Percentiles rank a stretch among this genome's conserved stretches.
Evolutionary conservation across 2,329 filamentous ascomycete species (phyloP).

Genomic region (Neophaeococcomyces aloes): DNA sequence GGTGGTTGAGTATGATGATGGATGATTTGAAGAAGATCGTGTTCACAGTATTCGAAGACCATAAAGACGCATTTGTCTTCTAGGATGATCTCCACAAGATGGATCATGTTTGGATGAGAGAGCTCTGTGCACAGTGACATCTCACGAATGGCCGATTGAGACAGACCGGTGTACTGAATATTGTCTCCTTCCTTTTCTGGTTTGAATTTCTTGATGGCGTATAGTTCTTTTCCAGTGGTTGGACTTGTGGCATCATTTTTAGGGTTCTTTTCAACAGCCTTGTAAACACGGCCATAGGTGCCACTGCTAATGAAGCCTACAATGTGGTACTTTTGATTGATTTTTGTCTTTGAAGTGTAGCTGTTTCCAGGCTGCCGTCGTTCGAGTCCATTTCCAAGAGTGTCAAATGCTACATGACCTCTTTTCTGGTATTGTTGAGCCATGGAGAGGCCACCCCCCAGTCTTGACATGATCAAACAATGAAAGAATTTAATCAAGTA

Average conservation of each 20-base stretch:
- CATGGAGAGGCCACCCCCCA: conserved; percentile 7
- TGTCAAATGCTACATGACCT: conserved; percentile 7
- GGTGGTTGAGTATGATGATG: conserved; percentile 91
- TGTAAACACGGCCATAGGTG: conserved; percentile 97
- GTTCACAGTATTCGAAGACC: conserved; percentile 98
- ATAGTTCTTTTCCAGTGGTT: conserved; percentile 51
- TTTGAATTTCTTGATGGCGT: conserved; percentile 99
- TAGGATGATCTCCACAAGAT: conserved; percentile 86
- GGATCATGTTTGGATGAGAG: conserved; percentile 77
- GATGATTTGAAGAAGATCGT: conserved; percentile 94
- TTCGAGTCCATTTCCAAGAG: conserved; percentile 6
- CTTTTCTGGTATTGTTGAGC: conserved; percentile 8
- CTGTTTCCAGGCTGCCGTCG: conserved; percentile 33
- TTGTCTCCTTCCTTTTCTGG: conserved; percentile 96
- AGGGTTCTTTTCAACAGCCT: conserved; percentile 67
- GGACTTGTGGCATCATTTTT: conserved; percentile 30
- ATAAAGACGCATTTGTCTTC: conserved; percentile 99
- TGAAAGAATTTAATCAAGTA: too few relatives aligned
- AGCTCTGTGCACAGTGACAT: conserved; percentile 96
- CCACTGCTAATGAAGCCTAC: conserved; percentile 97
- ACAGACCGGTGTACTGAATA: conserved; percentile 91
- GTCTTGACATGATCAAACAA: conserved; percentile 2
- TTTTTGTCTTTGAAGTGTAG: conserved; percentile 66
- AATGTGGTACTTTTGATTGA: conserved; percentile 83
- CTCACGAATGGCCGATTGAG: conserved; percentile 90